Percentiles rank a stretch among this genome's conserved stretches.
phyloP scores from a whole-genome alignment of 495 filamentous ascomycete species.

The Xylaria grammica region DNA sequence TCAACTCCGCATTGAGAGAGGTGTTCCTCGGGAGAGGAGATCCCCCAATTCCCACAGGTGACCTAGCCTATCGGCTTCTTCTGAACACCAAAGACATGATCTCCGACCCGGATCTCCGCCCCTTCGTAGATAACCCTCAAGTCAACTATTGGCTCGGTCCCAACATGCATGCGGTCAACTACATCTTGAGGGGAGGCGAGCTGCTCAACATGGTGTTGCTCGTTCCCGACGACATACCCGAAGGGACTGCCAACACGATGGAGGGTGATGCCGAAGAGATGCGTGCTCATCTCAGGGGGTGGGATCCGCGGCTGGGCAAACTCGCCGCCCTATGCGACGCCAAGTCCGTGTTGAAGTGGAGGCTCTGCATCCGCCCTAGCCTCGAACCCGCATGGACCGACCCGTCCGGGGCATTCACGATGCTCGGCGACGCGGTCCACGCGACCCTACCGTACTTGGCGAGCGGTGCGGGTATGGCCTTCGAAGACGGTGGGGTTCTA shows the following conservation, averaged over 20 bases:
- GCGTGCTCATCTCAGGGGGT: constrained; percentile 62
- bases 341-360: constrained; percentile 68
- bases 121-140: constrained; percentile 57
- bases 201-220: constrained; percentile 73
- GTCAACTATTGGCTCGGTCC: constrained; percentile 74
- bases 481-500: constrained; percentile 54
- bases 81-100: constrained; percentile 59
- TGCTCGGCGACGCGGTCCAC: constrained; percentile 73
- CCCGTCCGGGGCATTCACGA: constrained; percentile 57
- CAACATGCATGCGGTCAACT: constrained; percentile 66
- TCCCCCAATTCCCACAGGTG: constrained; percentile 63
- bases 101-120: constrained; percentile 55
- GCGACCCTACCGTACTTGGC: constrained; percentile 69
- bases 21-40: constrained; percentile 49
- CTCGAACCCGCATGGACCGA: constrained; percentile 61
- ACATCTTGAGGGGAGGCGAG: constrained; percentile 63
- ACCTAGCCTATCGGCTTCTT: constrained; percentile 70
- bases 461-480: constrained; percentile 44
- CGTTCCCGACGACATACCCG: constrained; percentile 68
- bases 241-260: constrained; percentile 50
- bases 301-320: constrained; percentile 61
- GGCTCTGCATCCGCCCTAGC: constrained; percentile 63
- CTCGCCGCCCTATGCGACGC: constrained; percentile 51
- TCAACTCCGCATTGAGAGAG: constrained; percentile 58
- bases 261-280: constrained; percentile 70